phyloP scores from a whole-genome alignment of 163 green algal species.

The Coccomyxa subellipsoidea region DNA sequence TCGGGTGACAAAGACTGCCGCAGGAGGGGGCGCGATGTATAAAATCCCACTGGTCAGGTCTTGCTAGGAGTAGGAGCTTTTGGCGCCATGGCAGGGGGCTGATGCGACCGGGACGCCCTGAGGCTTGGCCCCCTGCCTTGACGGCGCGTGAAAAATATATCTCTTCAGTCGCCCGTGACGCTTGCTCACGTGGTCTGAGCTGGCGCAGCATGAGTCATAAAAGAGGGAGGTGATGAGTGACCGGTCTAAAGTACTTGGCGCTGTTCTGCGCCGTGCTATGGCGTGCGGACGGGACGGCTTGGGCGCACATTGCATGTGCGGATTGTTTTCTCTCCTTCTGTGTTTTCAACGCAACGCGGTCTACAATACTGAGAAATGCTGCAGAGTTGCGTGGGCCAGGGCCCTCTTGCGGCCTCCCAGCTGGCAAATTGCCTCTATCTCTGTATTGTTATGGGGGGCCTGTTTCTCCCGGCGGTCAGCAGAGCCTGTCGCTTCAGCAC shows the following conservation, averaged over 20 bases:
- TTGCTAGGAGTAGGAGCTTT: neutral
- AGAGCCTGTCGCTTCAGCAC: neutral
- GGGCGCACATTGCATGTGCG: neutral
- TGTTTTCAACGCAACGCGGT: neutral
- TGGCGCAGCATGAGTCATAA: neutral
- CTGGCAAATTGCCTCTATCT: neutral
- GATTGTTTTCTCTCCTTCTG: neutral
- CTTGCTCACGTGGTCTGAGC: neutral
- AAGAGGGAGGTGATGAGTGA: neutral
- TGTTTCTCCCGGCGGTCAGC: neutral
- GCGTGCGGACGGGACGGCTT: neutral
- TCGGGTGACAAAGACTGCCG: neutral
- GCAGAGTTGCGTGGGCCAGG: neutral
- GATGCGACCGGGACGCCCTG: too few species aligned
- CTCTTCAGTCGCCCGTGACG: neutral
- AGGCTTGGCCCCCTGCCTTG: too few species aligned
- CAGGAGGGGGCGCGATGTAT: neutral
- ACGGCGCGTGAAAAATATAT: neutral
- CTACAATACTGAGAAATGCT: neutral
- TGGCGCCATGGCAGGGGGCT: neutral
- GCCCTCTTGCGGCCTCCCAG: neutral
- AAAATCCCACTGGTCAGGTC: neutral
- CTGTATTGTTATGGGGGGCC: neutral
- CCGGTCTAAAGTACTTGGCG: neutral
- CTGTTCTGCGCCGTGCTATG: neutral